Conservation (phyloP, 257 asterid species). For the Phtheirospermum japonicum region DNA sequence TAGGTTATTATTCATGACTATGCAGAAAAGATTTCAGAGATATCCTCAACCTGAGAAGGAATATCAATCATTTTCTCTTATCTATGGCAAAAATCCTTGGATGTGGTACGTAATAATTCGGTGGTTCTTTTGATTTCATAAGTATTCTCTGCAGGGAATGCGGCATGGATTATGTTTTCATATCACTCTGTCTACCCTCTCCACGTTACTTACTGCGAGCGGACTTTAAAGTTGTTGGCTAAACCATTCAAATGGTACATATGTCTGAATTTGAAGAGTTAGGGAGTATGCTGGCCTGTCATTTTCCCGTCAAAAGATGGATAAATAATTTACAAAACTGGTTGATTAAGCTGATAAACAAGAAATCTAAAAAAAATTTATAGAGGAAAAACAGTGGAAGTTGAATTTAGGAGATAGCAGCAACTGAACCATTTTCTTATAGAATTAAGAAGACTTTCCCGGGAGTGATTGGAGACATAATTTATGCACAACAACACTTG, state of each 20-base stretch:
- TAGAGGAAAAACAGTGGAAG: too few species aligned
- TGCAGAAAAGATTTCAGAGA: constrained; percentile 60
- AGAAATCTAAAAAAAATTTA: too few species aligned
- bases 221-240: constrained; percentile 8
- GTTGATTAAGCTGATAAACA: too few species aligned
- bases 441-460: too few species aligned
- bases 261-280: background rate
- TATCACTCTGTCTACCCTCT: background rate
- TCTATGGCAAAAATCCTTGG: constrained; percentile 60
- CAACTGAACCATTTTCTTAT: too few species aligned
- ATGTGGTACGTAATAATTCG: constrained; percentile 50
- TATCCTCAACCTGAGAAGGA: constrained; percentile 81
- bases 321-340: too few species aligned
- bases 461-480: too few species aligned
- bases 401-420: too few species aligned
- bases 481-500: too few species aligned
- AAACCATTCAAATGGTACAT: background rate
- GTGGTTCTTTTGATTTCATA: constrained; percentile 20
- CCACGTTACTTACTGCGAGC: background rate
- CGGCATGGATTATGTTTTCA: background rate
- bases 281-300: too few species aligned
- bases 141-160: background rate
- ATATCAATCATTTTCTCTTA: constrained; percentile 76
- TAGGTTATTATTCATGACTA: constrained; percentile 20
- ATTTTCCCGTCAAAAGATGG: too few species aligned